phyloP scores from a whole-genome alignment of 2,329 filamentous ascomycete genomes.

The Keithomyces neogunnii region DNA sequence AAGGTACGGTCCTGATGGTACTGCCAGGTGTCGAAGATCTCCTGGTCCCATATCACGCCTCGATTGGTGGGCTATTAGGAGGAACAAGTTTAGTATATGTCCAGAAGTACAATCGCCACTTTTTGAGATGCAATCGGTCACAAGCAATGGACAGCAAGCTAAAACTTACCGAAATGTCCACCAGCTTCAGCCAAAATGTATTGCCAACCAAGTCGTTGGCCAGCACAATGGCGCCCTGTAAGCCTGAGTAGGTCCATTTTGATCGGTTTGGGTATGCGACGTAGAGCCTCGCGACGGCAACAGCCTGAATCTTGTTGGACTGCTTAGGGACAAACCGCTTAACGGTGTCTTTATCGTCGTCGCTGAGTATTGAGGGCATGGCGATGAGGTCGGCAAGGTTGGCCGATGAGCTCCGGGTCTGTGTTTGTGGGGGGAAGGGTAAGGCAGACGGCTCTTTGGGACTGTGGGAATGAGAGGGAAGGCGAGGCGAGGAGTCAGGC shows the following conservation, averaged over 20 bases:
- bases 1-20: constrained; percentile 98
- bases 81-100: constrained; percentile 2
- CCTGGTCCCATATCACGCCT: constrained; percentile 94
- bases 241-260: constrained; percentile 87
- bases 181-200: constrained; percentile 95
- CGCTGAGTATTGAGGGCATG: constrained; percentile 66
- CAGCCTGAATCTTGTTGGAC: constrained; percentile 94
- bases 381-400: constrained; percentile 11
- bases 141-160: background rate
- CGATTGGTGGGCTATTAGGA: constrained; percentile 56
- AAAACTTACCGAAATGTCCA: constrained; percentile 74
- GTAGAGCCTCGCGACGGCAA: constrained; percentile 88
- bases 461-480: background rate
- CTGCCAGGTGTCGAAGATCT: constrained; percentile 88
- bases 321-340: constrained; percentile 90
- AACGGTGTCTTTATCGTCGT: constrained; percentile 93
- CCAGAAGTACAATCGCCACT: background rate
- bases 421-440: background rate
- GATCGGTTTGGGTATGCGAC: constrained; percentile 79
- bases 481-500: background rate
- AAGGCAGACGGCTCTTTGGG: background rate
- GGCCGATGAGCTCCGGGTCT: background rate
- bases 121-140: background rate
- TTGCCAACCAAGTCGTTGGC: constrained; percentile 91
- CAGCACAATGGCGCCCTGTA: constrained; percentile 86